Percentiles rank a stretch among this genome's conserved stretches.
phyloP scores from a whole-genome alignment of 805 yeast species.

The Ogataea nonfermentans region DNA sequence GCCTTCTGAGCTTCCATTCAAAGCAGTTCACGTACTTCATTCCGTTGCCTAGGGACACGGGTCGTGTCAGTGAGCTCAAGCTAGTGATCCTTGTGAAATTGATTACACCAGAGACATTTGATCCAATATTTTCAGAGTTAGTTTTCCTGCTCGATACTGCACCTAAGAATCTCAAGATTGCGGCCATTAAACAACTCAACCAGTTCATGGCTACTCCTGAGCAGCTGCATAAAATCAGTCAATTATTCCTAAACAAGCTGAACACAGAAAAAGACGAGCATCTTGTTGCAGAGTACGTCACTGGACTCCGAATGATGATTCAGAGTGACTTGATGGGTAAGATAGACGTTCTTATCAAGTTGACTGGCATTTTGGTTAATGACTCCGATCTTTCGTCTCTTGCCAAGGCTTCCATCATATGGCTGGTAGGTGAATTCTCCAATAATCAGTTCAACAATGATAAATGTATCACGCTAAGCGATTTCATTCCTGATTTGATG shows the following conservation, averaged over 20 bases:
- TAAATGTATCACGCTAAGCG: slow-evolving; percentile 24
- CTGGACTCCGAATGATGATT: slow-evolving; percentile 69
- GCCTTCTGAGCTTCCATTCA: slow-evolving; percentile 36
- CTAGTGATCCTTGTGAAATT: slow-evolving; percentile 59
- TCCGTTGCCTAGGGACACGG: slow-evolving; percentile 53
- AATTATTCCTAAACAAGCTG: slow-evolving; percentile 56
- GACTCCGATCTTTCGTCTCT: slow-evolving; percentile 18
- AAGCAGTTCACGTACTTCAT: slow-evolving; percentile 47
- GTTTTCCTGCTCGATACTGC: slow-evolving; percentile 48
- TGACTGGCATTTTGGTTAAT: slow-evolving; percentile 34
- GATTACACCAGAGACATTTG: slow-evolving; percentile 52
- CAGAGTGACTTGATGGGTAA: slow-evolving; percentile 59
- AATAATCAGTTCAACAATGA: slow-evolving; percentile 13
- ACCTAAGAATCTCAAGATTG: slow-evolving; percentile 29
- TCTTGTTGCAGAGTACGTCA: slow-evolving; percentile 61
- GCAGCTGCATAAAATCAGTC: slow-evolving; percentile 55
- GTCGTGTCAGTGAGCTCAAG: slow-evolving; percentile 47
- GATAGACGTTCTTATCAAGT: slow-evolving; percentile 51
- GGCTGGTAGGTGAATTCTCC: slow-evolving; percentile 88
- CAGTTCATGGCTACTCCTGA: slow-evolving; percentile 25
- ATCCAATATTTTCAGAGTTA: slow-evolving; percentile 56
- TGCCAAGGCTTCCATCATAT: slow-evolving; percentile 81
- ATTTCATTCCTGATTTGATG: slow-evolving; percentile 72
- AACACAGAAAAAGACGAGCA: slow-evolving; percentile 25
- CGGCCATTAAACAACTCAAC: slow-evolving; percentile 58